Conservation (phyloP, 495 filamentous ascomycete species). For the Penicillium subrubescens region DNA sequence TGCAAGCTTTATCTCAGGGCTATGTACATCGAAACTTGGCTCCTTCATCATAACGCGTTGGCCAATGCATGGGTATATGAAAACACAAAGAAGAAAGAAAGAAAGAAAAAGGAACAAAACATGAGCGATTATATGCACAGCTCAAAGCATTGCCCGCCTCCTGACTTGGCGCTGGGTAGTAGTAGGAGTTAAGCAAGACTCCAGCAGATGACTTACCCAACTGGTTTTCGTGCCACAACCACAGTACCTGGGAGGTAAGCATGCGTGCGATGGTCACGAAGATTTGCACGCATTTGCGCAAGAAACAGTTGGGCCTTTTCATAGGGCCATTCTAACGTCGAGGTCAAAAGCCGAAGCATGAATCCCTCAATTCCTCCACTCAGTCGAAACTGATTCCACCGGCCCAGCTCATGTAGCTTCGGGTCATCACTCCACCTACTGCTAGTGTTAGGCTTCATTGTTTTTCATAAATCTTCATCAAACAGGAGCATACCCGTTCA, state of each 20-base stretch:
- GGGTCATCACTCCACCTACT: conserved; percentile 67
- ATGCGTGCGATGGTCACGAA: conserved; percentile 25
- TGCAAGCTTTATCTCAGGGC: no score
- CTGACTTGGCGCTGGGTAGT: not conserved
- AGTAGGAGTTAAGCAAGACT: not conserved
- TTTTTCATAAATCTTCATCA: not conserved
- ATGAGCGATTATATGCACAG: not conserved
- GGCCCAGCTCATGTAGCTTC: conserved; percentile 64
- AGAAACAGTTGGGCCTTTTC: conserved; percentile 26
- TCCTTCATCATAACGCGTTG: not conserved
- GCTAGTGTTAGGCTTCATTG: conserved; percentile 15
- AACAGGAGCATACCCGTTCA: conserved; percentile 24
- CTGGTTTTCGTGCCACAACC: conserved; percentile 28
- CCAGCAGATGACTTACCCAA: not conserved
- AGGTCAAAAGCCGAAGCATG: conserved; percentile 61
- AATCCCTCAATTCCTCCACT: conserved; percentile 61
- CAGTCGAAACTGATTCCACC: conserved; percentile 61
- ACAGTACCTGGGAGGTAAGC: conserved; percentile 32
- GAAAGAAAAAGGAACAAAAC: not conserved
- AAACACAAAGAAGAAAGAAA: no score
- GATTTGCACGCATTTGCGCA: conserved; percentile 26
- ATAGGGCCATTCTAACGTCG: conserved; percentile 44
- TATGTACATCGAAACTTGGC: no score
- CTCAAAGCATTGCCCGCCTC: not conserved
- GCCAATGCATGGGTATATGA: not conserved